A percentile compares a stretch with the other conserved stretches of the same genome.
These are phyloP conservation scores for Phytopythium aichiense DNA, from an alignment of 352 stramenopile genomes.

Conservation along the genomic window DNA sequence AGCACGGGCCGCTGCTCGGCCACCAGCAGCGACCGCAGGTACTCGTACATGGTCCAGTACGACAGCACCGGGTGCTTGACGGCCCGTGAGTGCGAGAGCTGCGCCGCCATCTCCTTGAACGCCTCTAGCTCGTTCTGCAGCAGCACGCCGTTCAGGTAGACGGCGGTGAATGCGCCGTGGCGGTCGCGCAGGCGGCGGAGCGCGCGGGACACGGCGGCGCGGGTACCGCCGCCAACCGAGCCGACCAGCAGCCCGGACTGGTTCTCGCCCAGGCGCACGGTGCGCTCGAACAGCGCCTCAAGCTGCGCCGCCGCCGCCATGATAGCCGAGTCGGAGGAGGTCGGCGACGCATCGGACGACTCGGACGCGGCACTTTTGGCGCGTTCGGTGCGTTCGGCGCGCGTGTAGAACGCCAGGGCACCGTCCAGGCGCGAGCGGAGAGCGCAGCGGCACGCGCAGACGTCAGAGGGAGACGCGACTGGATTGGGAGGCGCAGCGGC, in stretches of 20 bases:
- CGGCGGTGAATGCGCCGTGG: conserved; percentile 41
- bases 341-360: background rate
- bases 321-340: background rate
- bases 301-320: conserved; percentile 29
- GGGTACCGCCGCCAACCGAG: conserved; percentile 41
- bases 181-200: conserved; percentile 42
- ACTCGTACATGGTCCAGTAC: conserved; percentile 85
- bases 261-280: conserved; percentile 65
- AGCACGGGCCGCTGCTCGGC: conserved; percentile 52
- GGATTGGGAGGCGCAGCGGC: no score
- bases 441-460: background rate
- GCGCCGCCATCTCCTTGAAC: conserved; percentile 77
- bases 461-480: background rate
- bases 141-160: conserved; percentile 77
- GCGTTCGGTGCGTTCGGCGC: background rate
- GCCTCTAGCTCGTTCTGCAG: conserved; percentile 82
- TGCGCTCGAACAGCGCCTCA: conserved; percentile 65
- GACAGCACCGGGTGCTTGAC: conserved; percentile 72
- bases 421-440: background rate
- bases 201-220: conserved; percentile 44
- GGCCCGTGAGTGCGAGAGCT: conserved; percentile 46
- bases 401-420: background rate
- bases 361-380: background rate
- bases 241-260: conserved; percentile 74
- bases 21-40: conserved; percentile 62